Evolutionary conservation across 1,284 basidiomycete species (phyloP).

Genomic region (Moesziomyces globuligerus): DNA sequence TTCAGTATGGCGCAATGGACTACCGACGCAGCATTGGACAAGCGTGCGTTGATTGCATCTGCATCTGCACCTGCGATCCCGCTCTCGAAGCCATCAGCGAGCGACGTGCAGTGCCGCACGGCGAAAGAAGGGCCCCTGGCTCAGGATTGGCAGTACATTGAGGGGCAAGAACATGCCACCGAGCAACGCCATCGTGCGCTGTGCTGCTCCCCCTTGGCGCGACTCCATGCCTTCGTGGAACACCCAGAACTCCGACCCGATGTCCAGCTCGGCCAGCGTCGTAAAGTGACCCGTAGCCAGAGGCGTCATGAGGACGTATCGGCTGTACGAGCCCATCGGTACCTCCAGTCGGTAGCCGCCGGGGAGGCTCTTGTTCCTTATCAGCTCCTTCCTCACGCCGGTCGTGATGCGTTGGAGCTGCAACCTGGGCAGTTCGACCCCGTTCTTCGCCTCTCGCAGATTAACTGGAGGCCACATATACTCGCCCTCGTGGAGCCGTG

Average conservation of each 20-base stretch:
- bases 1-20: too few relatives aligned
- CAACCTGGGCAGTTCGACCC: background rate
- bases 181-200: background rate
- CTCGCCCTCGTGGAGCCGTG: slow-evolving; percentile 1
- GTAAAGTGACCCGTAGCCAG: background rate
- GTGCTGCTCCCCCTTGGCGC: background rate
- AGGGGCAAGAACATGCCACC: slow-evolving; percentile 11
- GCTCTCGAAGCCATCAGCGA: too few relatives aligned
- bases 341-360: background rate
- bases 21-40: too few relatives aligned
- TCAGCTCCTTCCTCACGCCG: background rate
- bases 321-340: background rate
- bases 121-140: too few relatives aligned
- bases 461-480: slow-evolving; percentile 6
- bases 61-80: too few relatives aligned
- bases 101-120: too few relatives aligned
- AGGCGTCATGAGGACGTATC: background rate
- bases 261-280: background rate
- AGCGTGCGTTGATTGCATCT: too few relatives aligned
- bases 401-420: background rate
- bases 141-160: background rate
- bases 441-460: background rate
- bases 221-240: background rate
- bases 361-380: background rate
- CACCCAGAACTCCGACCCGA: background rate